These are phyloP conservation scores for Talaromyces sp. DNA, from an alignment of 2,329 filamentous ascomycete species.

Conservation along the genomic window DNA sequence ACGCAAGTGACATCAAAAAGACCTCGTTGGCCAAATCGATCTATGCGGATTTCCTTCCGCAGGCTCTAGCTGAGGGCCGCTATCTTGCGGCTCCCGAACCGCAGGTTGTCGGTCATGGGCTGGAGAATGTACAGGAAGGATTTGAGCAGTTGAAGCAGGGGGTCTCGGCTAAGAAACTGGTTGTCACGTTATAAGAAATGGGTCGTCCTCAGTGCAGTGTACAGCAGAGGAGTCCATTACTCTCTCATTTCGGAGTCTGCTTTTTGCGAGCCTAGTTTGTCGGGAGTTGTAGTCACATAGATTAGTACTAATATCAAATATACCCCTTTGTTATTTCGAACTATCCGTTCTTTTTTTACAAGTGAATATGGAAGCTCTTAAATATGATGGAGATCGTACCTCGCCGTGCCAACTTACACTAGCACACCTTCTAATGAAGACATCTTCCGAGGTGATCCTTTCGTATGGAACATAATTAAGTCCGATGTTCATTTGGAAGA, in stretches of 20 bases:
- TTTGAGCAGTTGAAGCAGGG: conserved; percentile 36
- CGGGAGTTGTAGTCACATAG: neutral
- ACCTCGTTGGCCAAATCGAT: conserved; percentile 18
- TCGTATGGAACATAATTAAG: neutral
- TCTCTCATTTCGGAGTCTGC: neutral
- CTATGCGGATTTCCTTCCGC: conserved; percentile 31
- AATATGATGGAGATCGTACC: neutral
- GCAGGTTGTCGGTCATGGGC: conserved; percentile 38
- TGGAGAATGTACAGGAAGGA: conserved; percentile 40
- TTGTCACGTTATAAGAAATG: conserved; percentile 23
- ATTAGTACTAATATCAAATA: conserved; percentile 6
- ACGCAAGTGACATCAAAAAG: conserved; percentile 9
- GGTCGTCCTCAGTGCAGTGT: neutral
- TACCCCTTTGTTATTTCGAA: neutral
- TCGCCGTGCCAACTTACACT: neutral
- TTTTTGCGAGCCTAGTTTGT: neutral
- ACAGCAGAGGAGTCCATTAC: neutral
- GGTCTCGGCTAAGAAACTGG: conserved; percentile 42
- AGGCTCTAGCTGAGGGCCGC: conserved; percentile 34
- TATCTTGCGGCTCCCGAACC: conserved; percentile 39
- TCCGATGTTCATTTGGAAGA: neutral
- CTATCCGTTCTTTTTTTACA: neutral
- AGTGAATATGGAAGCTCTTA: neutral
- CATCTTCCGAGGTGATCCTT: neutral
- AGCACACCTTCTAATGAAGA: neutral